These are phyloP conservation scores for Tanacetum coccineum DNA, from an alignment of 129 eudicot species.

Conservation along the genomic window DNA sequence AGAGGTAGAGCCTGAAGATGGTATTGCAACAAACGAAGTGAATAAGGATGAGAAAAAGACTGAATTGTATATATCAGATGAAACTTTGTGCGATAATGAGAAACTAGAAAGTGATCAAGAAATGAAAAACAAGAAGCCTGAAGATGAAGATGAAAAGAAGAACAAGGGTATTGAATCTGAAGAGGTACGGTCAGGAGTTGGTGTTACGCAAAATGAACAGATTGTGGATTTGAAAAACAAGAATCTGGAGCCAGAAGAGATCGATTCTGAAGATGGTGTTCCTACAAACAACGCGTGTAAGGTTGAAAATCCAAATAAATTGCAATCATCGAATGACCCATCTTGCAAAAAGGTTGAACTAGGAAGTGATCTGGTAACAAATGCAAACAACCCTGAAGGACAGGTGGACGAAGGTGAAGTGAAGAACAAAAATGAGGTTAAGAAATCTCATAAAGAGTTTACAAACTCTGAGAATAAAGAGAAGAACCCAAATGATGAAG, in stretches of 20 bases:
- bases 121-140: background rate
- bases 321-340: conserved; percentile 9
- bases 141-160: conserved; percentile 13
- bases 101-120: conserved; percentile 10
- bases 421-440: conserved; percentile 8
- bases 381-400: background rate
- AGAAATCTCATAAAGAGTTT: conserved; percentile 11
- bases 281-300: background rate
- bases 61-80: no score
- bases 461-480: conserved; percentile 15
- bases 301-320: conserved; percentile 4
- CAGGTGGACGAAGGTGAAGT: background rate
- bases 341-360: background rate
- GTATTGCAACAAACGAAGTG: background rate
- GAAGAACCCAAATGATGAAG: conserved; percentile 17
- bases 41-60: background rate
- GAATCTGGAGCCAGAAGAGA: background rate
- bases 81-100: conserved; percentile 3
- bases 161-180: background rate
- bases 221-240: background rate
- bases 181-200: no score
- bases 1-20: conserved; percentile 17
- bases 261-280: conserved; percentile 1
- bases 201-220: background rate
- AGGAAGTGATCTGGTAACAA: conserved; percentile 12